Percentiles rank a stretch among this genome's conserved stretches.
Conservation (phyloP, 129 eudicot species). For the Logfia minima region DNA sequence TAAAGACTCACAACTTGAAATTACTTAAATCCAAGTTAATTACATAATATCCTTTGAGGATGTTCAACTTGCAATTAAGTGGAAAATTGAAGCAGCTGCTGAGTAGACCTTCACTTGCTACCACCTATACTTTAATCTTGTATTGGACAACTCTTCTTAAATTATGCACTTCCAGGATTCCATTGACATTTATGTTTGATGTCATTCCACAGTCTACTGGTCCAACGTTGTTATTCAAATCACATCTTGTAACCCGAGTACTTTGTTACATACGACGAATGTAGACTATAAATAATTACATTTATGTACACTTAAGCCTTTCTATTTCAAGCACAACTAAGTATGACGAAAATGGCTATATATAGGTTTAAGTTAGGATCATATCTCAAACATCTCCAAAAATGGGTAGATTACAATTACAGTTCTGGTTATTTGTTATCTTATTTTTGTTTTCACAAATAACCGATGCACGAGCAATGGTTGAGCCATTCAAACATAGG, state of each 20-base stretch:
- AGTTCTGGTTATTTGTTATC: constrained; percentile 22
- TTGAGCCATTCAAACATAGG: constrained; percentile 17
- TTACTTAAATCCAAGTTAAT: not conserved
- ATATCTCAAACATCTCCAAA: constrained; percentile 21
- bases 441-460: constrained; percentile 23
- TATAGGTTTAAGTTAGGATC: constrained; percentile 25
- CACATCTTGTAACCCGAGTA: not conserved
- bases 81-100: not conserved
- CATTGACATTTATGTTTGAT: constrained; percentile 16
- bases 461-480: constrained; percentile 20
- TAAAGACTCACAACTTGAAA: constrained; percentile 1
- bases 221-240: constrained; percentile 26
- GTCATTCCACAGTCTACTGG: not conserved
- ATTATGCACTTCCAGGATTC: constrained; percentile 8
- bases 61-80: not conserved
- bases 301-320: too few relatives aligned
- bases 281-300: too few relatives aligned
- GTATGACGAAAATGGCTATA: constrained; percentile 29
- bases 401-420: constrained; percentile 24
- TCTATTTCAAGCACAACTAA: constrained; percentile 14
- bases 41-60: not conserved
- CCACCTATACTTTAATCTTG: constrained; percentile 12
- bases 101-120: constrained; percentile 35
- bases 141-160: constrained; percentile 10
- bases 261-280: too few relatives aligned